Base-by-base conservation (phyloP, 2,329 filamentous ascomycete genomes). In the Cordyceps fumosorosea region DNA sequence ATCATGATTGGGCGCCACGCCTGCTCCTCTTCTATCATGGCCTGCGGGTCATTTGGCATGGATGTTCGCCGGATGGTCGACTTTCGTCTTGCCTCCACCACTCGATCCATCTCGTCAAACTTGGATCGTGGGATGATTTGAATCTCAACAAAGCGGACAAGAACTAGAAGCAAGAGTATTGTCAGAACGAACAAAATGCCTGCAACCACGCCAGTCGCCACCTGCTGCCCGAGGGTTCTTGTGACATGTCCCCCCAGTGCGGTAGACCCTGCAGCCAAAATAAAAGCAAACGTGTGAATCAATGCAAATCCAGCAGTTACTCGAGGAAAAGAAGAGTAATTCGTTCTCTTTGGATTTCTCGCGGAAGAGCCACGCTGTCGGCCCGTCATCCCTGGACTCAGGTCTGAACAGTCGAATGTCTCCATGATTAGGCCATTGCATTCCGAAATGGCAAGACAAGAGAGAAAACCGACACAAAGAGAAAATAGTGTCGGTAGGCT, bases 371-470 rank as follows among this genome's bases (percentile, higher is more conserved):
- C 76, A 32, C 74, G 77, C n/a, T 79, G 79, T 18, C 79, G 78
- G 34, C 83, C 83, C 7, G 82, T 89, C 78, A 89, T 87, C 12
- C 88, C 87, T 2, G 88, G 85, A 66, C 89, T 88, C 4, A 93
- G 78, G 71, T 93, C 90, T 47, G 87, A 90, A n/a, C 86, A 89
- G 71, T 93, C 90, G 71, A 88, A 93, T 0, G 86, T 87, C 70
- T 92, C 89, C 89, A 93, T 92, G 70, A 92, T 82, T 37, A 93
- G 76, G 0, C 89, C 88, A 65, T 88, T 84, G 72, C 89, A 91
- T 73, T 93, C 89, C 2, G 89, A 84, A 52, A 91, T 86, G 1
- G 88, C 89, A 11, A 93, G 81, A 57, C 86, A 87, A 1, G 87
- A 88, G 5, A 91, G 76, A 67, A 90, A 90, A 0, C 88, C 89